phyloP scores from a whole-genome alignment of 768 basidiomycete genomes.

The Tylopilus subfusipes region DNA sequence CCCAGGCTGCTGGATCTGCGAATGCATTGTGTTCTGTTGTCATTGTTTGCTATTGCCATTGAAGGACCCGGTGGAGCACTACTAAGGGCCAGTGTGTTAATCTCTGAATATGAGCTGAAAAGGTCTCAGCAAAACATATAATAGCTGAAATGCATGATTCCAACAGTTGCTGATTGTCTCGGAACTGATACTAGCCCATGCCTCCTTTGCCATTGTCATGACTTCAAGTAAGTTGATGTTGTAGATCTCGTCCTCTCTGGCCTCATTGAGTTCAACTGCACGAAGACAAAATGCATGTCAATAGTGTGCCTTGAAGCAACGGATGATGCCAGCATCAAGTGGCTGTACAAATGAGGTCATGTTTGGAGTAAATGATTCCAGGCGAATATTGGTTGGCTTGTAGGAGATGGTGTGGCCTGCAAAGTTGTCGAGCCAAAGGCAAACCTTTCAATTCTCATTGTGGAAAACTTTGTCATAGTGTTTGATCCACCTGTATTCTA shows the following conservation, averaged over 20 bases:
- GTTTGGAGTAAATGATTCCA: background rate
- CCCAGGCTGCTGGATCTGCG: background rate
- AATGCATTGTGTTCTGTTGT: background rate
- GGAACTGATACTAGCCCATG: too few relatives aligned
- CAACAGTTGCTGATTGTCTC: too few relatives aligned
- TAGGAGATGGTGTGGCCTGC: background rate
- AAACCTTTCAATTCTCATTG: background rate
- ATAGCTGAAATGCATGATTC: too few relatives aligned
- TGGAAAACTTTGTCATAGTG: background rate
- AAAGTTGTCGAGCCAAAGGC: background rate
- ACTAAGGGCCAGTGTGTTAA: too few relatives aligned
- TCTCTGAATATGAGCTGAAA: too few relatives aligned
- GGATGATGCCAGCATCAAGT: background rate
- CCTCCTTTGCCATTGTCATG: too few relatives aligned
- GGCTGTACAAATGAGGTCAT: background rate
- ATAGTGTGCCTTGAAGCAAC: too few relatives aligned
- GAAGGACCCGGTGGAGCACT: too few relatives aligned
- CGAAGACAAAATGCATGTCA: background rate
- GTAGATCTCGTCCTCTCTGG: background rate
- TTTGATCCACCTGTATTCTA: background rate
- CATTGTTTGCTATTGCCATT: background rate
- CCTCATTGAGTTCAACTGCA: background rate
- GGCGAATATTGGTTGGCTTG: background rate
- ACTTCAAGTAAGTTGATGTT: too few relatives aligned
- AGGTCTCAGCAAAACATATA: too few relatives aligned